These are phyloP conservation scores for Typha latifolia DNA, from an alignment of 176 grass and related monocot genomes.

Conservation along the genomic window DNA sequence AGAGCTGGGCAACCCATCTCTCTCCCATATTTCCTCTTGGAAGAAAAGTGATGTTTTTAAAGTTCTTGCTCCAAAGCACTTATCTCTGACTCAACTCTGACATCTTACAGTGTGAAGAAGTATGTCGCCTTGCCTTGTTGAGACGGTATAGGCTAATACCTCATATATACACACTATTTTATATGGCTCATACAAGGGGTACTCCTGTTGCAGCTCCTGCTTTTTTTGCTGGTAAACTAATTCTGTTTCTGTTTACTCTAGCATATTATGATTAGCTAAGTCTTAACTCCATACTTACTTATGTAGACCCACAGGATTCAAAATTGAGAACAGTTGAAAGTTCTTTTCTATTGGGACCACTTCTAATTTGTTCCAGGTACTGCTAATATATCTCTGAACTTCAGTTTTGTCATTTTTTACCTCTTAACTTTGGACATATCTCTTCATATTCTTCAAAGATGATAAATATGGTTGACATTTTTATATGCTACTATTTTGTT, in stretches of 20 bases:
- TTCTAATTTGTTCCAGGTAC: conserved; percentile 85
- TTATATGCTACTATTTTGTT: too few species aligned
- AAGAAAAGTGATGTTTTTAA: not conserved
- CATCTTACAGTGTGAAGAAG: conserved; percentile 73
- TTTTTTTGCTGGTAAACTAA: conserved; percentile 74
- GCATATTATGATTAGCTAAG: not conserved
- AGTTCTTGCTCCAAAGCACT: not conserved
- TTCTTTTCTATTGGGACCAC: conserved; percentile 82
- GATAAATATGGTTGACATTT: conserved; percentile 2
- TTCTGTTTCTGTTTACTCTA: conserved; percentile 6
- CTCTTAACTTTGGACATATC: not conserved
- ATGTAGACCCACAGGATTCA: conserved; percentile 59
- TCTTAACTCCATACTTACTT: conserved; percentile 7
- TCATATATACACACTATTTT: conserved; percentile 93
- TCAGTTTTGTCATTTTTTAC: not conserved
- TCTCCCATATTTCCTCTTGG: too few species aligned
- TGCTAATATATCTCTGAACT: not conserved
- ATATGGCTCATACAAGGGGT: conserved; percentile 66
- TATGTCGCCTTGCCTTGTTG: conserved; percentile 84
- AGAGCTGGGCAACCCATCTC: too few species aligned
- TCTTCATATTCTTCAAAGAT: not conserved
- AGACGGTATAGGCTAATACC: conserved; percentile 73
- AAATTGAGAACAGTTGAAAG: conserved; percentile 70
- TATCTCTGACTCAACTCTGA: conserved; percentile 5
- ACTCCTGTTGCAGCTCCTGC: conserved; percentile 59